Base-by-base conservation (phyloP, 2,329 filamentous ascomycete species). In the Fulvia fulva region DNA sequence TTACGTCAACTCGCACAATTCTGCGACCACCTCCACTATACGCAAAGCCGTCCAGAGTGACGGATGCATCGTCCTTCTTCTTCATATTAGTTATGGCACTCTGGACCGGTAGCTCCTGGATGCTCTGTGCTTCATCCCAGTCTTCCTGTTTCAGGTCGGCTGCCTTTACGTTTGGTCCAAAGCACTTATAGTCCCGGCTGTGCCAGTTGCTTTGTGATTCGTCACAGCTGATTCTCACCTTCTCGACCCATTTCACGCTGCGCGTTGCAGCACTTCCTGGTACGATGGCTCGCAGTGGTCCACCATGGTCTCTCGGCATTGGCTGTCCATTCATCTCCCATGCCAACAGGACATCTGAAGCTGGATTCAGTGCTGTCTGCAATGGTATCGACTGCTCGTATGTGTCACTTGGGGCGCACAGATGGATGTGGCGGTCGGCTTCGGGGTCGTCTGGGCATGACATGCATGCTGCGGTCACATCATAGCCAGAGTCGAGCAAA, bases 261-360 rank as follows among this genome's bases (percentile, higher is more conserved):
- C 83, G 72, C 0, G 86, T 87, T 0, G 86, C 87, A 57, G 89
- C 87, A 63, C 88, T 88, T 11, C 71, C 71, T 4, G 86, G 77
- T 0, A 88, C 85, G 0, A 89, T 78, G 0, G 80, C 76, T 5
- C 87, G 79, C 0, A 89, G 73, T 0, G 87, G 87, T 23, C 78
- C 85, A 0, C 87, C 87, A 59, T 89, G 87, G 58, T 88, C 87
- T 11, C 77, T 78, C 0, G 86, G 87, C 0, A 89, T 75, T 0
- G 78, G 78, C 60, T 87, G 75, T 5, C 82, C 86, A 62, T 89
- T 89, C 87, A 89, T 89, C 66, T 88, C 83, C 85, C 85, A 89
- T 0, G 83, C 83, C 0, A 89, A 76, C 51, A 89, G 75, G 0
- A 89, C 87, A 26, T 14, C 84, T 78, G 58, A 80, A 80, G 67